Evolutionary conservation across 2,329 filamentous ascomycete species (phyloP).

Genomic region (Cladophialophora psammophila): DNA sequence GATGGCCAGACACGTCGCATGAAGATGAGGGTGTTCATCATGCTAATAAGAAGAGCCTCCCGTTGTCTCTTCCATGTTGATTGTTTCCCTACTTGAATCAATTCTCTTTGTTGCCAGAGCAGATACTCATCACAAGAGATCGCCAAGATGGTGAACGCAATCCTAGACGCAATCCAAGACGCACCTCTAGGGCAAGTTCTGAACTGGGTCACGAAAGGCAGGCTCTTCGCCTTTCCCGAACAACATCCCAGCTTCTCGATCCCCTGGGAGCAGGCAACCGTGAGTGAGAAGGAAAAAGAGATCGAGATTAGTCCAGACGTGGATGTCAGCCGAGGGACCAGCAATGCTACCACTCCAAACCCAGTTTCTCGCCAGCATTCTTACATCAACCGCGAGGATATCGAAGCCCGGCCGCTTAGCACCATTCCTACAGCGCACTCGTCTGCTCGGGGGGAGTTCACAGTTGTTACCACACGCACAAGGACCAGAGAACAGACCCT

Average conservation of each 20-base stretch:
- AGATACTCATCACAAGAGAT: not conserved
- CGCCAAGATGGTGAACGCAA: constrained; percentile 20
- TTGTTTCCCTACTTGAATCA: not conserved
- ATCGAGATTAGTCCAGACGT: constrained; percentile 22
- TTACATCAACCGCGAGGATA: constrained; percentile 17
- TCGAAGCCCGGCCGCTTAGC: constrained; percentile 22
- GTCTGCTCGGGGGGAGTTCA: constrained; percentile 14
- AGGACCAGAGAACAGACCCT: constrained; percentile 40
- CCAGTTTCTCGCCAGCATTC: constrained; percentile 13
- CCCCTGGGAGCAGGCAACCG: constrained; percentile 40
- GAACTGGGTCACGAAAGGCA: constrained; percentile 51
- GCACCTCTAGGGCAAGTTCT: constrained; percentile 57
- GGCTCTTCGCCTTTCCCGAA: constrained; percentile 56
- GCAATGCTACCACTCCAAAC: constrained; percentile 12
- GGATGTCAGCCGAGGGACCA: not conserved
- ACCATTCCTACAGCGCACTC: constrained; percentile 33
- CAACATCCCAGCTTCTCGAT: constrained; percentile 46
- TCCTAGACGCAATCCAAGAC: constrained; percentile 46
- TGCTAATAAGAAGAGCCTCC: not conserved
- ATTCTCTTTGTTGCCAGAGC: not conserved
- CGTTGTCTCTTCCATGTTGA: not conserved
- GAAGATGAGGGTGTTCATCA: not conserved
- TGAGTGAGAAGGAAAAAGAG: constrained; percentile 33
- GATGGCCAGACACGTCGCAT: not conserved
- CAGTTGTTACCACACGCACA: constrained; percentile 36